Conservation (phyloP, 2,329 filamentous ascomycete genomes). For the Curvularia lunata region DNA sequence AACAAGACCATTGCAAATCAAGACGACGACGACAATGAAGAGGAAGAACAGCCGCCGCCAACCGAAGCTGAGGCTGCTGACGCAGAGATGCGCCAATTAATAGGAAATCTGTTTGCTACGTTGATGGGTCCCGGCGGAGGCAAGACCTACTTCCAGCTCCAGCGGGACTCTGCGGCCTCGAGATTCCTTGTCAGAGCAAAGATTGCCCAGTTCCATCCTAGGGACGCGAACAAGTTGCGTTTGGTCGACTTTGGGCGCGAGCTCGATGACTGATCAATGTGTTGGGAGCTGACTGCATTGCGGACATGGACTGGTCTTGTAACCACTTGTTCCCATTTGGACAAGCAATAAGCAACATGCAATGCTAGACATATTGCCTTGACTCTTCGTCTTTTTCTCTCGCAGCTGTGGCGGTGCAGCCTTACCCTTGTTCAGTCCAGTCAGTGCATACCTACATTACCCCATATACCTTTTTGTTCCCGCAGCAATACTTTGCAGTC, state of each 20-base stretch:
- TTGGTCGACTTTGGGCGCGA: constrained; percentile 60
- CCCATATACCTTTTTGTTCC: constrained; percentile 5
- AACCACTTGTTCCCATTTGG: too few relatives aligned
- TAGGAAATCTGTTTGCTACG: constrained; percentile 56
- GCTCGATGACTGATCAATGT: constrained; percentile 41
- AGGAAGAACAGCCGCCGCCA: constrained; percentile 35
- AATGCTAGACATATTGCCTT: not conserved
- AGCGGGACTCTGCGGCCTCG: constrained; percentile 59
- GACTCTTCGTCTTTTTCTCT: too few relatives aligned
- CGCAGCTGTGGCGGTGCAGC: constrained; percentile 16
- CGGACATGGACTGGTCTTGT: not conserved
- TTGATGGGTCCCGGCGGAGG: constrained; percentile 43
- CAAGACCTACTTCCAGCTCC: constrained; percentile 56
- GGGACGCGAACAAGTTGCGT: constrained; percentile 59
- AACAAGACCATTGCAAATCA: constrained; percentile 33
- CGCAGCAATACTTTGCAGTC: constrained; percentile 5
- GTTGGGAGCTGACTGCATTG: not conserved
- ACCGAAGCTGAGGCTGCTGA: constrained; percentile 58
- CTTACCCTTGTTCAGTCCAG: not conserved
- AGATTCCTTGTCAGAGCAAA: constrained; percentile 62
- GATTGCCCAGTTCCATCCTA: constrained; percentile 63
- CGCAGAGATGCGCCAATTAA: constrained; percentile 54
- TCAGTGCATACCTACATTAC: not conserved
- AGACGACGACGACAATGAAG: constrained; percentile 16
- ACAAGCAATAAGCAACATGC: not conserved